A percentile compares a stretch with the other conserved stretches of the same genome.
Evolutionary conservation across 331 rosid species (phyloP).

Genomic region (Quercus lobata): DNA sequence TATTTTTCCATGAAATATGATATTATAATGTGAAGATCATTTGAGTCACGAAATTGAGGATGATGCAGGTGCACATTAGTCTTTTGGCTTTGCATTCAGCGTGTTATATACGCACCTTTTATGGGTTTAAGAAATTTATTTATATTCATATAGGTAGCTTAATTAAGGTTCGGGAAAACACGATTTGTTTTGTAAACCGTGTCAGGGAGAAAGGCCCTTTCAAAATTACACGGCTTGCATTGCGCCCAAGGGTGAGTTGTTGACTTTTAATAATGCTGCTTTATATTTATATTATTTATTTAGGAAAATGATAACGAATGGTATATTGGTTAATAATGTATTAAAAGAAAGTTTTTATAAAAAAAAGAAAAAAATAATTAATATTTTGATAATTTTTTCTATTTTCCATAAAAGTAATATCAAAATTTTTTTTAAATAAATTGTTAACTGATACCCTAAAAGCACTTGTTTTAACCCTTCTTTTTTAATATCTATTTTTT

Average conservation of each 20-base stretch:
- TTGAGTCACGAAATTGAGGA: background rate
- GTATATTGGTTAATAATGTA: too few relatives aligned
- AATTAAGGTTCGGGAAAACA: background rate
- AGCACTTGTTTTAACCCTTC: too few relatives aligned
- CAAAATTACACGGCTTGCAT: slow-evolving; percentile 34
- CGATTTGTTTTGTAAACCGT: slow-evolving; percentile 11
- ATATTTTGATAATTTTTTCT: too few relatives aligned
- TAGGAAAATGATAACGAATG: fast-evolving
- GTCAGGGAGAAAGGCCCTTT: slow-evolving; percentile 16
- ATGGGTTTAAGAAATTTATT: background rate
- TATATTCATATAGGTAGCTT: background rate
- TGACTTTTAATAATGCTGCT: slow-evolving; percentile 11
- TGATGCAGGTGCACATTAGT: background rate
- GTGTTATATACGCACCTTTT: background rate
- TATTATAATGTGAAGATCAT: background rate
- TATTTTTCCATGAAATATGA: background rate
- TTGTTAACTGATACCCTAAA: too few relatives aligned
- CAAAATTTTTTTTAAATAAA: fast-evolving
- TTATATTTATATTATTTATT: background rate
- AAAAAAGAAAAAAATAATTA: too few relatives aligned
- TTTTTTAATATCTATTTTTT: too few relatives aligned
- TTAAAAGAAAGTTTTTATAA: too few relatives aligned
- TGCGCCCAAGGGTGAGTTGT: slow-evolving; percentile 28
- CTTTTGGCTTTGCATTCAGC: background rate
- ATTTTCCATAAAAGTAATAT: fast-evolving